Evolutionary conservation across 2,329 filamentous ascomycete genomes (phyloP), one percentile per base, ranked within the genome.

Genomic region (Neofusicoccum umdonicola): DNA sequence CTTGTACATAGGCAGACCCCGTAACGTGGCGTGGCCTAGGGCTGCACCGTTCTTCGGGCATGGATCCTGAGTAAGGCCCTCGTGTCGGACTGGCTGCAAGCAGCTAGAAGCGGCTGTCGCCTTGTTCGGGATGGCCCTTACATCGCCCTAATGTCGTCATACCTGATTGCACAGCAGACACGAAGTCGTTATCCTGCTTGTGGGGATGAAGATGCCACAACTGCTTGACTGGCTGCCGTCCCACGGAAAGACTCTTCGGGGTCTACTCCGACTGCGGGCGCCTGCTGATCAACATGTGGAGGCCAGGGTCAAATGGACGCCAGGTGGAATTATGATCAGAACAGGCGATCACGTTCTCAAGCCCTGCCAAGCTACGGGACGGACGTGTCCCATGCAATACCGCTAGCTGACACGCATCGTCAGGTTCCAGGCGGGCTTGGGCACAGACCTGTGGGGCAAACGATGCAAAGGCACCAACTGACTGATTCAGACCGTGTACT

Each of bases 21-120:
- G 42, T 47, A 35, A 45, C 41, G 42, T 60, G 42, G 41, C 56
- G n/a, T 31, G 37, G 31, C 31, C 12, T n/a, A 45, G 39, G 56
- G 56, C 56, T 47, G 42, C n/a, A 15, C 27, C 27, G 27, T 15
- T 27, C 3, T 6, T 35, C 39, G n/a, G 12, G 39, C 56, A 60
- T 47, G 56, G 41, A 39, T 60, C 17, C 31, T 48, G 56, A 60
- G 44, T 60, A 60, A 60, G 56, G 47, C 42, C n/a, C 41, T 19
- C 42, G 27, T 41, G 22, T 12, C 42, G 15, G 6, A 39, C 56
- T 45, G 56, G 39, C 56, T 37, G 56, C 39, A 34, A 4, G 39
- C 11, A 44, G 17, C 22, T 12, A 31, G 54, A 45, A 44, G 22
- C 22, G 39, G 27, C 17, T 15, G 15, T 15, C n/a, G 6, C n/a